Evolutionary conservation across 352 stramenopile genomes (phyloP).

Genomic region (Elongisporangium undulatum): DNA sequence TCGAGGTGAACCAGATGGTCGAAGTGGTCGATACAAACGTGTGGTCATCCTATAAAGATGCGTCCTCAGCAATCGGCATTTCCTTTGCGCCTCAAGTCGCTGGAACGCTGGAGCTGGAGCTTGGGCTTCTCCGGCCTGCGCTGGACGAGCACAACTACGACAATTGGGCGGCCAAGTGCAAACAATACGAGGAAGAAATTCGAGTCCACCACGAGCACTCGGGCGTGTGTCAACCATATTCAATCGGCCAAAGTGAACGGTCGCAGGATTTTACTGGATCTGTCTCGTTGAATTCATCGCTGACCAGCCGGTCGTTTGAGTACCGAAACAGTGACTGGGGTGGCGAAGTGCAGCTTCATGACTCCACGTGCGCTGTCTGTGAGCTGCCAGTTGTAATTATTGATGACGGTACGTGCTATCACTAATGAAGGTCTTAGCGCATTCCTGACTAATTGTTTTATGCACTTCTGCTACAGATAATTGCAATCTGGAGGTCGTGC

Average conservation of each 20-base stretch:
- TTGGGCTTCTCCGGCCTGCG: constrained; percentile 26
- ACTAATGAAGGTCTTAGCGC: background rate
- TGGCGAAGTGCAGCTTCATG: constrained; percentile 81
- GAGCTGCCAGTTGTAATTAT: constrained; percentile 83
- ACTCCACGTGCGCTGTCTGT: constrained; percentile 65
- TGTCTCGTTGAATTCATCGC: constrained; percentile 1
- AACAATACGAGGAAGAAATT: constrained; percentile 39
- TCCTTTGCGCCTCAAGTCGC: constrained; percentile 68
- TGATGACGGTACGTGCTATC: constrained; percentile 44
- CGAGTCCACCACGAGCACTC: constrained; percentile 10
- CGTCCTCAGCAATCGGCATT: constrained; percentile 36
- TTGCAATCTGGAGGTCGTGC: constrained; percentile 62
- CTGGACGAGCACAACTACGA: constrained; percentile 46
- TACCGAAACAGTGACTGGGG: constrained; percentile 86
- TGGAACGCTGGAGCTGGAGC: constrained; percentile 66
- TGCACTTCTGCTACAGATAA: constrained; percentile 29
- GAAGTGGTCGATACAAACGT: constrained; percentile 81
- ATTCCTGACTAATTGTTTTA: constrained; percentile 6
- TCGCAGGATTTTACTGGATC: background rate
- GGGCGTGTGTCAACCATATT: background rate
- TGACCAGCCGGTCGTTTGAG: constrained; percentile 60
- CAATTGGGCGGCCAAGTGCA: constrained; percentile 48
- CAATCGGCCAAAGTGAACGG: background rate
- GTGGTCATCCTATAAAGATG: constrained; percentile 75
- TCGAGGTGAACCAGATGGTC: constrained; percentile 66